Conservation (phyloP, 163 green algal genomes). For the Chloromonas sp. region DNA sequence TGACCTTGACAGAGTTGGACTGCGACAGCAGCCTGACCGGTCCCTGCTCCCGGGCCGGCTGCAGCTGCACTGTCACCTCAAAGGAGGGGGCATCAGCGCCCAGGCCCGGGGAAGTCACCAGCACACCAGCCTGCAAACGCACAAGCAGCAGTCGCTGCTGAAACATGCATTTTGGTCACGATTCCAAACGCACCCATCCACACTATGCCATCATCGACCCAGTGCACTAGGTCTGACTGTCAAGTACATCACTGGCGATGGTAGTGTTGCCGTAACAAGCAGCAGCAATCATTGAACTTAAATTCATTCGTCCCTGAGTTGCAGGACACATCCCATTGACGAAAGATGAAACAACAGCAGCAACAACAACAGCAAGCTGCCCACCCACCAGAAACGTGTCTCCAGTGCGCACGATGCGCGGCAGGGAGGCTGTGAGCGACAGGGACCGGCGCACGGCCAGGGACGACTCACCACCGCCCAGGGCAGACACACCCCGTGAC, state of each 20-base stretch:
- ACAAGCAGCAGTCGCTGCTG: too few species aligned
- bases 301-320: not conserved
- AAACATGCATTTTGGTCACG: too few species aligned
- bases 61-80: not conserved
- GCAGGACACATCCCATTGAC: not conserved
- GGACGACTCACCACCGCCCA: constrained; percentile 31
- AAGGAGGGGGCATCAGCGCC: not conserved
- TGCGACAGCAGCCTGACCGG: not conserved
- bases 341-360: not conserved
- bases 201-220: too few species aligned
- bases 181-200: too few species aligned
- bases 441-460: constrained; percentile 45
- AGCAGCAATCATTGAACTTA: too few species aligned
- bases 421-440: constrained; percentile 47
- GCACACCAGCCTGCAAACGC: constrained; percentile 1
- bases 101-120: not conserved
- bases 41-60: not conserved
- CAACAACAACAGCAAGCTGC: not conserved
- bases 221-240: too few species aligned
- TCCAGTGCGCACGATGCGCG: constrained; percentile 39
- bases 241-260: too few species aligned
- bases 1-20: not conserved
- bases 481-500: not conserved
- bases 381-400: constrained; percentile 46
- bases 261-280: too few species aligned